Evolutionary conservation across 208 protist species (phyloP), one percentile per base, ranked within the genome.

Genomic region (Wallacemonas sp.): DNA sequence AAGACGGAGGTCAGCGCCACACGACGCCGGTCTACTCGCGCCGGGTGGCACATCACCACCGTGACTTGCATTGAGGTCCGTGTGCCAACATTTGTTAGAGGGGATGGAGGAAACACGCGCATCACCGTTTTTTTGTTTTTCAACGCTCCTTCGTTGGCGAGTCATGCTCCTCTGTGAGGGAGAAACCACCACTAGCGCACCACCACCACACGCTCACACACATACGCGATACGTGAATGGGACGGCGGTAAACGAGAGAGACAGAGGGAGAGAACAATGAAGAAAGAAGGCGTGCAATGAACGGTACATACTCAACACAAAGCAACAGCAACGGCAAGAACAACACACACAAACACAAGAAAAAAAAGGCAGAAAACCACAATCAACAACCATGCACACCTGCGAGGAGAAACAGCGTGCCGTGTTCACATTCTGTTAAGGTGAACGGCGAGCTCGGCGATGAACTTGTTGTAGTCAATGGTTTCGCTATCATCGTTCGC

Each of bases 391-490:
- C 64, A 34, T 34, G 15, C 5, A 50, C 44, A 52, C 17, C 6
- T 55, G 19, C 27, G 24, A 8, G 38, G 12, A 34, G 37, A 62
- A 62, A 33, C 41, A 62, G 48, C 57, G 38, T 26, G 21, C 38
- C 8, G 24, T 38, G 13, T n/a, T 55, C 74, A 88, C 73, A 84
- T 84, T 21, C 60, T 79, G 53, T 89, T 85, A 5, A 89, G 60
- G 5, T 67, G 74, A 1, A 81, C 41, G 19, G 32, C 54, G n/a
- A 93, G 68, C 46, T 88, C 83, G 5, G 46, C 75, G 33, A 88
- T 66, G 60, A 93, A 89, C 41, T 78, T 81, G 30, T 83, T 79
- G 71, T 93, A 91, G 70, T 92, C 78, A 24, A 92, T 78, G 45
- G 69, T 76, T 1, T 93, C 85, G 39, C 67, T 63, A 24, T 85